Conservation (phyloP, 768 basidiomycete species). For the Lentinula raphanica region DNA sequence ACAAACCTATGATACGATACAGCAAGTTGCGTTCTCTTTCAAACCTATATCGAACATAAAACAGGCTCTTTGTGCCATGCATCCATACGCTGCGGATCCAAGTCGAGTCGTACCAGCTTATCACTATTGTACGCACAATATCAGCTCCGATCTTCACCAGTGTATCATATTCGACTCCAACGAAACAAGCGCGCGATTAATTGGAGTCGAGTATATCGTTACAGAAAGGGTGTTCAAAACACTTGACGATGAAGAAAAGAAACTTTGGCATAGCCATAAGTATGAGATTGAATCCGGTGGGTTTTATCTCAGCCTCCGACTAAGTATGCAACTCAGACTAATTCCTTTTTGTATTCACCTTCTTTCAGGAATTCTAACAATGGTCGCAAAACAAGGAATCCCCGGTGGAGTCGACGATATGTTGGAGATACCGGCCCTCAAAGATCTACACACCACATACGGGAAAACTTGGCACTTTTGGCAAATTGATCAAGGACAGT, state of each 20-base stretch:
- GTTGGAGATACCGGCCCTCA: slow-evolving; percentile 1
- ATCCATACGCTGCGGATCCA: slow-evolving; percentile 1
- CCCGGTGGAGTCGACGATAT: neutral
- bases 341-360: neutral
- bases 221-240: slow-evolving; percentile 36
- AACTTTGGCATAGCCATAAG: slow-evolving; percentile 51
- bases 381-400: slow-evolving; percentile 1
- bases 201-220: slow-evolving; percentile 51
- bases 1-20: neutral
- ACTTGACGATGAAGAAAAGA: slow-evolving; percentile 41
- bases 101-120: slow-evolving; percentile 1
- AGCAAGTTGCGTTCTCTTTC: neutral
- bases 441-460: slow-evolving; percentile 5
- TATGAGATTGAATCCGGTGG: slow-evolving; percentile 30
- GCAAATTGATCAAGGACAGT: slow-evolving; percentile 5
- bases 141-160: slow-evolving; percentile 16
- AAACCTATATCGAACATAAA: slow-evolving; percentile 1
- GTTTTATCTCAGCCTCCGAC: neutral
- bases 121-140: slow-evolving; percentile 5
- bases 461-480: slow-evolving; percentile 7
- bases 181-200: slow-evolving; percentile 37
- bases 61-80: slow-evolving; percentile 4
- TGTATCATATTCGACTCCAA: slow-evolving; percentile 41
- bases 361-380: neutral
- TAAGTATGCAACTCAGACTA: too few species aligned